A percentile compares a stretch with the other conserved stretches of the same genome.
These are phyloP conservation scores for Ascochyta pisi DNA, from an alignment of 2,329 filamentous ascomycete genomes.

Conservation along the genomic window DNA sequence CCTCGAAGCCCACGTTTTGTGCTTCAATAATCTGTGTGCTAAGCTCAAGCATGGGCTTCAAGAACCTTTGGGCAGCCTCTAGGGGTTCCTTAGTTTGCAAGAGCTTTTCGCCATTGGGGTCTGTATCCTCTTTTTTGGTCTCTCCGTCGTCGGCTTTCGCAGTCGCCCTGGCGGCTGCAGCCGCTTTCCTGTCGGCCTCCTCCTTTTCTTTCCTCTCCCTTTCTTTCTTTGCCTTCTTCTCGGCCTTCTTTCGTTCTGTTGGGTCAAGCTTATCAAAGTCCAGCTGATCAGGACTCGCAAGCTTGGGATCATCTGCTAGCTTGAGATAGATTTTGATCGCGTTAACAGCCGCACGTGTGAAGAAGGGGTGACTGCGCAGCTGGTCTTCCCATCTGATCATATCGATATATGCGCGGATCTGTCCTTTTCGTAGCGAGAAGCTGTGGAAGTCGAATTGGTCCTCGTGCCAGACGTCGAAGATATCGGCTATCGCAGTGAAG, in stretches of 20 bases:
- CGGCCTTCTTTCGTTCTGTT: conserved; percentile 81
- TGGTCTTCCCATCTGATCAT: conserved; percentile 97
- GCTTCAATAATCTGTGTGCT: conserved; percentile 81
- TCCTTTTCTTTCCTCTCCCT: conserved; percentile 74
- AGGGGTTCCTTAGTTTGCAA: conserved; percentile 83
- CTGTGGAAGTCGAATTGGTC: conserved; percentile 99
- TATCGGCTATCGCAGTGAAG: conserved; percentile 85
- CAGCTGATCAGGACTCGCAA: conserved; percentile 67
- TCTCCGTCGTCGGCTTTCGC: conserved; percentile 67
- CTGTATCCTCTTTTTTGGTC: conserved; percentile 85
- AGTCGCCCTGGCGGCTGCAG: conserved; percentile 67
- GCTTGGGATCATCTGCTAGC: conserved; percentile 76
- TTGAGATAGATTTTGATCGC: conserved; percentile 82
- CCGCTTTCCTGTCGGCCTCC: conserved; percentile 79
- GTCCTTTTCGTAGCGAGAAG: conserved; percentile 95
- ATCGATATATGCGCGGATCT: conserved; percentile 91
- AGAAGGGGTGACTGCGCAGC: conserved; percentile 91
- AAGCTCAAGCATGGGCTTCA: conserved; percentile 80
- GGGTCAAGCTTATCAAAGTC: conserved; percentile 60
- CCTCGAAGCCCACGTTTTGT: conserved; percentile 87
- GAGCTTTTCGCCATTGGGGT: conserved; percentile 82
- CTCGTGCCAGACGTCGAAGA: conserved; percentile 97
- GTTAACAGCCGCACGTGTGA: conserved; percentile 79
- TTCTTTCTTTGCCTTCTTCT: conserved; percentile 89
- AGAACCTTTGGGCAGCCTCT: conserved; percentile 84